Evolutionary conservation across 78 protist genomes (phyloP).

Genomic region (Speleostelium caveatum): DNA sequence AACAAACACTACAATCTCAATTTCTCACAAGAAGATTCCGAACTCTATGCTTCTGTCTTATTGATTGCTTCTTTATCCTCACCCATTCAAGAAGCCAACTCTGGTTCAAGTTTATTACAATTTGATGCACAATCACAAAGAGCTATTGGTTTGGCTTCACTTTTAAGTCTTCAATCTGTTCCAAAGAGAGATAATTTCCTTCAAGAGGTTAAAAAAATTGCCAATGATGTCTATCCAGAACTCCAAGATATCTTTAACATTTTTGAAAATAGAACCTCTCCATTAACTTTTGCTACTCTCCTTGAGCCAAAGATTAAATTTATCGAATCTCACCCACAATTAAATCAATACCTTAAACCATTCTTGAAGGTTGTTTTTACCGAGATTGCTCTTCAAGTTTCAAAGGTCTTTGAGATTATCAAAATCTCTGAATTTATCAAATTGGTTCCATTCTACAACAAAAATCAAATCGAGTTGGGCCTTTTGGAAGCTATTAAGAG

Average conservation of each 20-base stretch:
- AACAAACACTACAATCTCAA: constrained; percentile 61
- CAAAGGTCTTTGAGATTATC: constrained; percentile 80
- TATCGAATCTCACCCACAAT: constrained; percentile 16
- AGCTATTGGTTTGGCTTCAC: constrained; percentile 51
- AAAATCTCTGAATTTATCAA: constrained; percentile 44
- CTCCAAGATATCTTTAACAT: constrained; percentile 44
- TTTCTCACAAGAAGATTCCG: constrained; percentile 11
- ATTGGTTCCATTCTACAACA: constrained; percentile 64
- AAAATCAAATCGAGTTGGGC: constrained; percentile 40
- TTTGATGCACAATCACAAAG: constrained; percentile 42
- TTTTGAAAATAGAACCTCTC: constrained; percentile 67
- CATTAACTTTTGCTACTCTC: constrained; percentile 11
- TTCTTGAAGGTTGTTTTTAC: constrained; percentile 67
- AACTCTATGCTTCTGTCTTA: constrained; percentile 8
- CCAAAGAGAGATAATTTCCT: constrained; percentile 69
- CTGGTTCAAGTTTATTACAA: not conserved
- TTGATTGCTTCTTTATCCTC: constrained; percentile 61
- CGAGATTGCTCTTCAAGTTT: constrained; percentile 77
- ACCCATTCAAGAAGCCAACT: constrained; percentile 37
- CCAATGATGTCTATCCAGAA: constrained; percentile 65
- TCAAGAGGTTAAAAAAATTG: constrained; percentile 6
- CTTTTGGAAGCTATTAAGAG: constrained; percentile 63
- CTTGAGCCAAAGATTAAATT: constrained; percentile 55
- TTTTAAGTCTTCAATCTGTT: constrained; percentile 21
- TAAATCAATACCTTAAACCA: constrained; percentile 53